Evolutionary conservation across 257 asterid species (phyloP), one percentile per base, ranked within the genome.

Genomic region (Coffea eugenioides): DNA sequence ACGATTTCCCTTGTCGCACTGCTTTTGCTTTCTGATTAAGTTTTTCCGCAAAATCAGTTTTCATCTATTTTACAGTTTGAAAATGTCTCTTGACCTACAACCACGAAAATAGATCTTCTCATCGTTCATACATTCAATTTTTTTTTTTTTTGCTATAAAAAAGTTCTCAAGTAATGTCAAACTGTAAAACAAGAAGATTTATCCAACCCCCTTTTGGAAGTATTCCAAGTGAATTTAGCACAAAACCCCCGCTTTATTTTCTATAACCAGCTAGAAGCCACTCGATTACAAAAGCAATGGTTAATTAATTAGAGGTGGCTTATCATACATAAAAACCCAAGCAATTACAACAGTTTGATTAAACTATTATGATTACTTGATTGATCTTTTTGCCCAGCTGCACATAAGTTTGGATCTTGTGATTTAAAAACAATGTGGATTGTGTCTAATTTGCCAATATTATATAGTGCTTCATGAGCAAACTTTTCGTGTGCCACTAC

Each of bases 401-500:
- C 86, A 73, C 83, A 66, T 25, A 77, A 82, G 85, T 85, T 84
- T 88, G 90, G 97, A 91, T 90, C 88, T 88, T 88, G 83, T 87
- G 84, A 84, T 67, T 62, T 78, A 34, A 80, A 84, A 77, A 80
- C 73, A 75, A 54, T 69, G 83, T 74, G 8, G 59, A 81, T 75
- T 48, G n/a, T 41, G 68, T 64, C 36, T 25, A 15, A 36, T 73
- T 49, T 51, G 57, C 12, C 23, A 61, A 31, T 64, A 39, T 36
- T 48, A 73, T 64, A 65, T 64, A 27, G 59, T 39, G 74, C 31
- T 23, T n/a, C 72, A 59, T 67, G 79, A 80, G 87, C 86, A 83
- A 86, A 87, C 88, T 87, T 85, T 89, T 90, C 88, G 88, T 84
- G 88, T 86, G 85, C 91, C 91, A 90, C 88, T 86, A 86, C 73